These are phyloP conservation scores for Penicillium soppii DNA, from an alignment of 495 filamentous ascomycete species.

Conservation along the genomic window DNA sequence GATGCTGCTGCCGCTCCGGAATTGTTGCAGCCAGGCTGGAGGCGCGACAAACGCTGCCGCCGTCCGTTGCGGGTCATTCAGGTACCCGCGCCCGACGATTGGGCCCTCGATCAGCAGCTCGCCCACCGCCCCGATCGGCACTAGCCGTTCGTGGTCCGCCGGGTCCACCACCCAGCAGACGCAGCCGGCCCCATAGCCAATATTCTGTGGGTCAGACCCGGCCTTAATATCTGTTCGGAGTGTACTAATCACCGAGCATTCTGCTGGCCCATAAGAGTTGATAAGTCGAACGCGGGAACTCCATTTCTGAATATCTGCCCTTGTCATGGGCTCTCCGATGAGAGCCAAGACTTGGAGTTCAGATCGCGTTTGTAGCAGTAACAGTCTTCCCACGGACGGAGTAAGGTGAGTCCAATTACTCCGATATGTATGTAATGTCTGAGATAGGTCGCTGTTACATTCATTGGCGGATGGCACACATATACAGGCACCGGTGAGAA, in stretches of 20 bases:
- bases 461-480: conserved; percentile 11
- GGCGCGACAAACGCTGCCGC: neutral
- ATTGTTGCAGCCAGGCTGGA: neutral
- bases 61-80: conserved; percentile 13
- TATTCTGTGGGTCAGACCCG: too few species aligned
- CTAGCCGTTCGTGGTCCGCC: conserved; percentile 22
- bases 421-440: too few species aligned
- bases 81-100: conserved; percentile 35
- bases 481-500: conserved; percentile 29
- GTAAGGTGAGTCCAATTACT: too few species aligned
- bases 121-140: conserved; percentile 36
- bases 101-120: conserved; percentile 41
- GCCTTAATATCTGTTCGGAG: neutral
- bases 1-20: too few species aligned
- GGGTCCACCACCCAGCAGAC: conserved; percentile 29
- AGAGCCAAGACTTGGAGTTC: neutral
- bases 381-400: neutral
- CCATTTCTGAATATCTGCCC: conserved; percentile 4
- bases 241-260: neutral
- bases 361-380: too few species aligned
- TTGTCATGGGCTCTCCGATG: conserved; percentile 11
- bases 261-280: neutral
- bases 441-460: too few species aligned
- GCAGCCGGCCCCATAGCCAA: too few species aligned
- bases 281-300: neutral